phyloP scores from a whole-genome alignment of 2,329 filamentous ascomycete species.

The Aspergillus sojae region DNA sequence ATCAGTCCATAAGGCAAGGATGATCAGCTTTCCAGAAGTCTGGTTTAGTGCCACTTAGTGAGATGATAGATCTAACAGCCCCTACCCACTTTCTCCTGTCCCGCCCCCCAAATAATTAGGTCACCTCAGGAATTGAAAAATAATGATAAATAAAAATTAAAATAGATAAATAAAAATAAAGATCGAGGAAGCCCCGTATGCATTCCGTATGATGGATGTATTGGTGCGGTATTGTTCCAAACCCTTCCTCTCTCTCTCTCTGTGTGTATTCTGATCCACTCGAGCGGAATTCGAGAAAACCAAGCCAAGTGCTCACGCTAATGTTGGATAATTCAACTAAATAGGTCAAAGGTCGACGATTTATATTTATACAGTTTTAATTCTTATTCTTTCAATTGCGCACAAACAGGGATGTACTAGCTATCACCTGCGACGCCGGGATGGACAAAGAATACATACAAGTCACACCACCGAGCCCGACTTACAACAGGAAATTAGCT shows the following conservation, averaged over 20 bases:
- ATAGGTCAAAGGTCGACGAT: constrained; percentile 4
- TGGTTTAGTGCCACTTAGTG: constrained; percentile 38
- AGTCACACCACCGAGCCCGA: background rate
- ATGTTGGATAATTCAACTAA: background rate
- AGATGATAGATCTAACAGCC: constrained; percentile 43
- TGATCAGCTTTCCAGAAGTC: constrained; percentile 39
- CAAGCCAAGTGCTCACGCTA: background rate
- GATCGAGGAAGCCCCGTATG: constrained; percentile 19
- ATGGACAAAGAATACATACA: constrained; percentile 5
- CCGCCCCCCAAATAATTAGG: constrained; percentile 22
- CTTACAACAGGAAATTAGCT: background rate
- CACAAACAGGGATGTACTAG: background rate
- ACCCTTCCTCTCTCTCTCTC: background rate
- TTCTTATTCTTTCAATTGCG: background rate
- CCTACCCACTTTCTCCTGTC: constrained; percentile 20
- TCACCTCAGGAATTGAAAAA: background rate
- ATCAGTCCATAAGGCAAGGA: constrained; percentile 33
- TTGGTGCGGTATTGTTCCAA: background rate
- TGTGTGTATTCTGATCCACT: background rate
- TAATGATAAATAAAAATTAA: background rate
- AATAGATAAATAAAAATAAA: background rate
- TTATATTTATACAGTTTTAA: background rate
- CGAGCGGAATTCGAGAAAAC: background rate
- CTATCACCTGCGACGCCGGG: background rate
- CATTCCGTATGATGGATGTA: background rate